Evolutionary conservation across 805 yeast species (phyloP).

Genomic region (Candida vaughaniae): DNA sequence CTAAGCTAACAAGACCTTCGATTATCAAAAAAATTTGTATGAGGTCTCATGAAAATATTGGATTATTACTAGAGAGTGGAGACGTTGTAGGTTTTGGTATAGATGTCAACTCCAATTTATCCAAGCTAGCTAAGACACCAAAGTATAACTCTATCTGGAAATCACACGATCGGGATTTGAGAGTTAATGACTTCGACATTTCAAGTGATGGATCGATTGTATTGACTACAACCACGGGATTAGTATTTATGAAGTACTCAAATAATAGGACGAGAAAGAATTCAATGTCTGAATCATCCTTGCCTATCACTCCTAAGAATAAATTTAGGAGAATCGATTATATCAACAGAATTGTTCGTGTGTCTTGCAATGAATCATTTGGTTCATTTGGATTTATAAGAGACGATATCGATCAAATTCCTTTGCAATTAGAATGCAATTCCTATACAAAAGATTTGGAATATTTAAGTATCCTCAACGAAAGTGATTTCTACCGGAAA

Average conservation of each 20-base stretch:
- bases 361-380: slow-evolving; percentile 64
- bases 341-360: slow-evolving; percentile 59
- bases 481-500: slow-evolving; percentile 31
- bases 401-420: slow-evolving; percentile 60
- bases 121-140: slow-evolving; percentile 26
- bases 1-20: slow-evolving; percentile 43
- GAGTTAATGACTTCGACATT: slow-evolving; percentile 65
- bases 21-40: slow-evolving; percentile 30
- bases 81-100: slow-evolving; percentile 44
- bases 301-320: slow-evolving; percentile 29
- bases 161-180: slow-evolving; percentile 56
- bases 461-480: slow-evolving; percentile 49
- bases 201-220: slow-evolving; percentile 68
- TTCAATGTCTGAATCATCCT: slow-evolving; percentile 31
- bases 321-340: slow-evolving; percentile 56
- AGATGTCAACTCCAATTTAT: slow-evolving; percentile 8
- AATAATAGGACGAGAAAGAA: slow-evolving; percentile 22
- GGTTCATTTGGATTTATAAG: slow-evolving; percentile 66
- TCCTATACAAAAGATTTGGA: slow-evolving; percentile 53
- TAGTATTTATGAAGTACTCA: slow-evolving; percentile 50
- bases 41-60: slow-evolving; percentile 42
- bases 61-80: slow-evolving; percentile 59
- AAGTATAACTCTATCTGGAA: slow-evolving; percentile 58
- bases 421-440: slow-evolving; percentile 50
- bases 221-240: slow-evolving; percentile 67